Base-by-base conservation (phyloP, 345 rosid genomes). In the Eutrema yunnanense region DNA sequence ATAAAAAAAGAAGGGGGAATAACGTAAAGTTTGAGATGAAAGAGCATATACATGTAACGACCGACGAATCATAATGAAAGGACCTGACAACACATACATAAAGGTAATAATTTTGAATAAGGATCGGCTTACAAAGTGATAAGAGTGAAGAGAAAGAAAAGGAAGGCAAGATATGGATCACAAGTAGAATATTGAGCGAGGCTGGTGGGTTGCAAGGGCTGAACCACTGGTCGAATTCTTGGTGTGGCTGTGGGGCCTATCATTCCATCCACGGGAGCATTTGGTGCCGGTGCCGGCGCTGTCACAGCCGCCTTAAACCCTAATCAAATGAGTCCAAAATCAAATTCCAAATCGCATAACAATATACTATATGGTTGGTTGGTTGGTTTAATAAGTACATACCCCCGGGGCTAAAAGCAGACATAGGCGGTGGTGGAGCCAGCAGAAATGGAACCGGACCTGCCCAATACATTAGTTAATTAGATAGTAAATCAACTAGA, bases 381-480 rank as follows among this genome's bases (percentile, higher is more conserved):
- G 32, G 14, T 11, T 29, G 16, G 16, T 16, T 16, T 16, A 16
- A 38, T 16, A 16, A 38, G 19, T 55, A 56, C 72, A 58, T 71
- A 92, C 98, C 88, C 79, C 49, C 75, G 50, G 92, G 86, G 67
- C 85, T 82, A 9, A 83, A 44, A 55, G 90, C 80, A 64, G 88
- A 71, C 19, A 70, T 77, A 22, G 82, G 27, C n/a, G 92, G 83
- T 46, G 90, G 81, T 68, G 75, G 86, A 34, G 86, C 34, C 50
- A 90, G 86, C 59, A 83, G 81, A 29, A 88, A 80, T 27, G 84
- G 63, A 43, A 54, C 82, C 11, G 95, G 92, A 75, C 98, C 97
- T 88, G 86, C 57, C 73, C 76, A 77, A 62, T 6, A 26, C 11
- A 64, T 50, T 33, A 62, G 37, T 47, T 53, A 5, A 12, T 30